phyloP scores from a whole-genome alignment of 345 rosid genomes.

The Arabis alpina region DNA sequence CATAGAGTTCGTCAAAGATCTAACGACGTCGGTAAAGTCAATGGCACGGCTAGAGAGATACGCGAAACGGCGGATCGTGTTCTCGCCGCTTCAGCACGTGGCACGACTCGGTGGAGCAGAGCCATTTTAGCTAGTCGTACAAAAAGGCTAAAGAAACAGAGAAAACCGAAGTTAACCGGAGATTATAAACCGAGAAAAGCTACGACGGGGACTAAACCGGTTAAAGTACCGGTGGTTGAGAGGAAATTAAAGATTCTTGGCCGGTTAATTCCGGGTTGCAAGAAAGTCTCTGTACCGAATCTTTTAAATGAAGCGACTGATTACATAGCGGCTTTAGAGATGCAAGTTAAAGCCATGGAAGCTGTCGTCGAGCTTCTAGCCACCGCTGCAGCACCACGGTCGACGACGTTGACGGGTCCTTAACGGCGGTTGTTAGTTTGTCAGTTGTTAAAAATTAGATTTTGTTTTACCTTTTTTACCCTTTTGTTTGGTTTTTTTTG shows the following conservation, averaged over 20 bases:
- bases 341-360: conserved; percentile 89
- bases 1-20: conserved; percentile 50
- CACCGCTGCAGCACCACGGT: conserved; percentile 22
- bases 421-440: conserved; percentile 41
- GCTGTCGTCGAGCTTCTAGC: conserved; percentile 53
- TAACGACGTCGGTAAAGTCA: conserved; percentile 43
- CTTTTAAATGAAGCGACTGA: conserved; percentile 82
- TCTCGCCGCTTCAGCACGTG: conserved; percentile 68
- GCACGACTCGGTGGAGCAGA: conserved; percentile 72
- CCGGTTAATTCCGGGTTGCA: conserved; percentile 89
- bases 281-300: conserved; percentile 56
- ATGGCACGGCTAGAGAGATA: conserved; percentile 43
- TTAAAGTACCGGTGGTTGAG: conserved; percentile 57
- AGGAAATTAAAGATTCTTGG: conserved; percentile 56
- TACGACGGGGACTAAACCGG: conserved; percentile 27
- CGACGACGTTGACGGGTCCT: conserved; percentile 36
- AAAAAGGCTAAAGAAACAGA: conserved; percentile 50
- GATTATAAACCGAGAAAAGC: conserved; percentile 42
- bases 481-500: conserved; percentile 13
- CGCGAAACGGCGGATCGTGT: conserved; percentile 64
- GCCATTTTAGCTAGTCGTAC: conserved; percentile 61
- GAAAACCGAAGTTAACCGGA: conserved; percentile 49
- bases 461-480: conserved; percentile 20
- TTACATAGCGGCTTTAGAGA: conserved; percentile 91
- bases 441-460: conserved; percentile 30